Conservation (phyloP, 768 basidiomycete genomes). For the Pholiota microspora region DNA sequence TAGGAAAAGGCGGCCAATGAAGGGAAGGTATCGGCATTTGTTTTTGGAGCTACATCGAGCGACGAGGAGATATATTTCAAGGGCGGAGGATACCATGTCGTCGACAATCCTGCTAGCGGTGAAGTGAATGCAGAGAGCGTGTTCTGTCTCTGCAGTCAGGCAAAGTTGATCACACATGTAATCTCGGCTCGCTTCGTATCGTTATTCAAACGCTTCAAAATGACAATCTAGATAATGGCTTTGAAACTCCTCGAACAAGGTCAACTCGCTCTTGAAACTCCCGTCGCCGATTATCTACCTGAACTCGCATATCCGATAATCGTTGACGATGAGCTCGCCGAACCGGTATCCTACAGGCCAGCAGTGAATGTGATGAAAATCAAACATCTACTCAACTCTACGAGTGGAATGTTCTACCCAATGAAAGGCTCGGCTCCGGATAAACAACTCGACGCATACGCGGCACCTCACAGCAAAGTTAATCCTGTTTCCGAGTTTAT, state of each 20-base stretch:
- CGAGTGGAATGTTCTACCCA: slow-evolving; percentile 28
- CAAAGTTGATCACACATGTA: slow-evolving; percentile 31
- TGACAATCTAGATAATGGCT: slow-evolving; percentile 20
- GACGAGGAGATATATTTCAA: slow-evolving; percentile 27
- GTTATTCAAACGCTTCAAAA: too few relatives aligned
- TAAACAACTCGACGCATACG: not conserved
- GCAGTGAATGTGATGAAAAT: slow-evolving; percentile 21
- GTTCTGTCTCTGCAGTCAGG: slow-evolving; percentile 36
- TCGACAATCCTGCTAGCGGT: slow-evolving; percentile 25
- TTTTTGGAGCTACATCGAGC: slow-evolving; percentile 17
- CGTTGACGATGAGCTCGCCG: slow-evolving; percentile 10
- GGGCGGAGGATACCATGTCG: slow-evolving; percentile 20
- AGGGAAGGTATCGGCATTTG: slow-evolving; percentile 17
- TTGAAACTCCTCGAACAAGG: slow-evolving; percentile 26
- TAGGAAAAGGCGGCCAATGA: slow-evolving; percentile 10
- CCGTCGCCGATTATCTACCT: slow-evolving; percentile 20
- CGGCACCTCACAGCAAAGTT: not conserved
- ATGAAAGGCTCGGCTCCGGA: not conserved
- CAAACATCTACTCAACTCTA: slow-evolving; percentile 27
- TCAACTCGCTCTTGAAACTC: slow-evolving; percentile 18
- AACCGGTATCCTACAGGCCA: slow-evolving; percentile 15
- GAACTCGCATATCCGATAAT: slow-evolving; percentile 23
- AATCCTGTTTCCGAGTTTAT: slow-evolving; percentile 13
- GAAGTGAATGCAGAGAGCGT: slow-evolving; percentile 25
- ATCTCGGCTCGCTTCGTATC: too few relatives aligned